Percentiles rank a stretch among this genome's conserved stretches.
These are phyloP conservation scores for Pulveroboletus ravenelii DNA, from an alignment of 768 basidiomycete genomes.

Conservation along the genomic window DNA sequence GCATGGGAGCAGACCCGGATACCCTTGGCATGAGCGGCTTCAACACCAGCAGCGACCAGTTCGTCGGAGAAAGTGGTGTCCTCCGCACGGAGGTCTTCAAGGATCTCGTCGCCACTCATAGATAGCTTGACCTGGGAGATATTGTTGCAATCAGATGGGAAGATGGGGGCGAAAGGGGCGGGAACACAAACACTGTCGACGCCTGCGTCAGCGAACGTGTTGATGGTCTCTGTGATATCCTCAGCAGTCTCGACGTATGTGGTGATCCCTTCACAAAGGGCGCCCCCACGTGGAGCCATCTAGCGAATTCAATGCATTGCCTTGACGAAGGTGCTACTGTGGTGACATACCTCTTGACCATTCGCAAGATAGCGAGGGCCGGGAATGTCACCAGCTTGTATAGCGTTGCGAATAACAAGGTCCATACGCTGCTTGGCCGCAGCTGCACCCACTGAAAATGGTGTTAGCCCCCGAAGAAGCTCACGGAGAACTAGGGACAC, in stretches of 20 bases:
- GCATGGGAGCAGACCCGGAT: conserved; percentile 37
- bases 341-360: conserved; percentile 29
- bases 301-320: background rate
- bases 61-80: conserved; percentile 33
- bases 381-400: conserved; percentile 31
- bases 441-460: conserved; percentile 30
- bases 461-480: background rate
- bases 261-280: conserved; percentile 32
- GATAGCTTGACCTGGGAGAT: conserved; percentile 29
- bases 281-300: conserved; percentile 31
- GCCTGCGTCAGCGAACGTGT: conserved; percentile 22
- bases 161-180: background rate
- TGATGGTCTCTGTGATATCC: conserved; percentile 27
- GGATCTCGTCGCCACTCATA: conserved; percentile 37
- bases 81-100: conserved; percentile 32
- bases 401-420: conserved; percentile 31
- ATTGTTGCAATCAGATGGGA: background rate
- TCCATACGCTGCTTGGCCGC: conserved; percentile 33
- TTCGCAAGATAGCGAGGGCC: conserved; percentile 35
- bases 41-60: conserved; percentile 31
- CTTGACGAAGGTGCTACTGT: background rate
- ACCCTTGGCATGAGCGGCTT: conserved; percentile 32
- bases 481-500: background rate
- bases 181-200: conserved; percentile 17
- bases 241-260: conserved; percentile 26